These are phyloP conservation scores for Aspergillus udagawae DNA, from an alignment of 2,329 filamentous ascomycete genomes.

Conservation along the genomic window DNA sequence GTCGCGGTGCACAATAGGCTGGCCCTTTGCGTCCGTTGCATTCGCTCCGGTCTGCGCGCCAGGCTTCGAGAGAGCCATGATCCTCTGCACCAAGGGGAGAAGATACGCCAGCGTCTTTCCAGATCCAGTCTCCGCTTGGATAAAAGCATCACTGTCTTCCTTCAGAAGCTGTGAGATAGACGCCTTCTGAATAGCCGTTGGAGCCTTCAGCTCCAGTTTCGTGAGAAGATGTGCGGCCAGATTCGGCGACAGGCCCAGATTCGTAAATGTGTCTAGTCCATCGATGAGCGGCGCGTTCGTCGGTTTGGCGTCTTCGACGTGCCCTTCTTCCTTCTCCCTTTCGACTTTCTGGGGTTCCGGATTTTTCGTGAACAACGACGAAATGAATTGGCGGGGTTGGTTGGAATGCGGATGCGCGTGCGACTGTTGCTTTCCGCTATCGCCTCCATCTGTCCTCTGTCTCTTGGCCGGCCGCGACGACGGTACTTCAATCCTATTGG, in stretches of 20 bases:
- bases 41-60: constrained; percentile 9
- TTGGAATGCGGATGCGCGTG: constrained; percentile 29
- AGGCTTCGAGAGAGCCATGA: constrained; percentile 65
- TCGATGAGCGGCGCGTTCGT: constrained; percentile 87
- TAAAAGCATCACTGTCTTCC: constrained; percentile 83
- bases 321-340: constrained; percentile 35
- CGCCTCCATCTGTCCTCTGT: constrained; percentile 37
- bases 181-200: constrained; percentile 91
- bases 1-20: constrained; percentile 66
- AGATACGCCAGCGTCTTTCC: constrained; percentile 98
- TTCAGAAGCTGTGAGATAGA: constrained; percentile 76
- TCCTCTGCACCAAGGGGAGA: constrained; percentile 82
- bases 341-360: constrained; percentile 63
- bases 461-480: constrained; percentile 35
- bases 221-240: constrained; percentile 77
- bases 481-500: neutral
- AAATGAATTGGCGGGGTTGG: constrained; percentile 66
- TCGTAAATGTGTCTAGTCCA: constrained; percentile 80
- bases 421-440: constrained; percentile 9
- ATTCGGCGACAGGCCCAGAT: constrained; percentile 73
- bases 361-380: constrained; percentile 89
- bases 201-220: constrained; percentile 84
- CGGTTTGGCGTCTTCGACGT: constrained; percentile 53
- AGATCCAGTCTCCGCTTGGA: constrained; percentile 95
- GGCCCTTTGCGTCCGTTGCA: constrained; percentile 36